These are phyloP conservation scores for Hypoxylon lienhwacheense DNA, from an alignment of 495 filamentous ascomycete species.

Conservation along the genomic window DNA sequence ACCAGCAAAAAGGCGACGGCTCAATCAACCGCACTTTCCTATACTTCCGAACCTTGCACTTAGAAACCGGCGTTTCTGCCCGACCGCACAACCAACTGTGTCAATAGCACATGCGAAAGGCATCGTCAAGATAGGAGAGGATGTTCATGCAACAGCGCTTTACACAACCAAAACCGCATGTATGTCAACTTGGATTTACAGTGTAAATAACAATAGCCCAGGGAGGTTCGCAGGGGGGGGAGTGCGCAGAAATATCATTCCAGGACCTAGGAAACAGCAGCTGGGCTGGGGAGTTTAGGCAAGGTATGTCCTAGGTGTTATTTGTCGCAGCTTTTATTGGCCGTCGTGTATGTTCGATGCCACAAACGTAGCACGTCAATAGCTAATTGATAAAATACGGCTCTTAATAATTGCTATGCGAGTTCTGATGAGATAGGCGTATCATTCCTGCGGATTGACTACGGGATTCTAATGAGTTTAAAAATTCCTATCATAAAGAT, in stretches of 20 bases:
- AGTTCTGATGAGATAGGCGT: no score
- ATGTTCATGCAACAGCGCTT: slow-evolving; percentile 12
- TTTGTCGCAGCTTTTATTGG: slow-evolving; percentile 21
- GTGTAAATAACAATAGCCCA: slow-evolving; percentile 33
- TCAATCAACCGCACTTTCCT: slow-evolving; percentile 16
- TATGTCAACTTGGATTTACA: slow-evolving; percentile 28
- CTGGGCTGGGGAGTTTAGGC: slow-evolving; percentile 36
- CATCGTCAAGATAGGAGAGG: slow-evolving; percentile 29
- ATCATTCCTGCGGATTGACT: no score
- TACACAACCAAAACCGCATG: no score
- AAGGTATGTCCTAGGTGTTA: slow-evolving; percentile 15
- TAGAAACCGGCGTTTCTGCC: slow-evolving; percentile 23
- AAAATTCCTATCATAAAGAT: no score
- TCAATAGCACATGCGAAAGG: slow-evolving; percentile 29
- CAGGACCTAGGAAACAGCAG: slow-evolving; percentile 33
- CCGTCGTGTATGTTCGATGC: slow-evolving; percentile 6
- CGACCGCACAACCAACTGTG: slow-evolving; percentile 23
- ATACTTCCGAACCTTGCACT: slow-evolving; percentile 22
- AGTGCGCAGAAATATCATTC: no score
- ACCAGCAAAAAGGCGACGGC: slow-evolving; percentile 3
- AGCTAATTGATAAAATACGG: slow-evolving; percentile 27
- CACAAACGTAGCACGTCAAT: slow-evolving; percentile 27
- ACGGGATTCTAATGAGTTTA: no score
- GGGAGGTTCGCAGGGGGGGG: slow-evolving; percentile 10
- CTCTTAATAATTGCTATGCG: not conserved